Conservation (phyloP, 2,329 filamentous ascomycete species). For the Xylaria sp. region DNA sequence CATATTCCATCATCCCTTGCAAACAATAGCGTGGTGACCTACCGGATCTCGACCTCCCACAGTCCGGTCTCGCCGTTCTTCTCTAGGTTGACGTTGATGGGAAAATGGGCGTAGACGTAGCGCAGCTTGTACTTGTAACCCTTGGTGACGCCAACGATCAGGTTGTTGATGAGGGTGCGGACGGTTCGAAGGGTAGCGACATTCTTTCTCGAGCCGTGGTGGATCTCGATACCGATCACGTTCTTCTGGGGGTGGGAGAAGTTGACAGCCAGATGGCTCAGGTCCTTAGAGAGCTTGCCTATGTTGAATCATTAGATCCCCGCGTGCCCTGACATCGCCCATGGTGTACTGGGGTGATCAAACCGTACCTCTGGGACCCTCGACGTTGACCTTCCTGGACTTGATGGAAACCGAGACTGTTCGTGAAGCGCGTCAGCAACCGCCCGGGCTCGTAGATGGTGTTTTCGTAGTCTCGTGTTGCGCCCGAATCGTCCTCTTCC, state of each 20-base stretch:
- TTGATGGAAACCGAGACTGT: constrained; percentile 98
- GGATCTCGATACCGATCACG: constrained; percentile 95
- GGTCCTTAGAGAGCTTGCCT: constrained; percentile 97
- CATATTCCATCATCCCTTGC: constrained; percentile 24
- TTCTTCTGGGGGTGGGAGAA: constrained; percentile 89
- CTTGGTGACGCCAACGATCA: constrained; percentile 98
- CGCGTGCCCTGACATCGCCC: constrained; percentile 5
- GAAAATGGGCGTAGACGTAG: constrained; percentile 99
- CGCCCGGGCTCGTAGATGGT: constrained; percentile 24
- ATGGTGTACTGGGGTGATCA: constrained; percentile 23
- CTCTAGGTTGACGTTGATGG: constrained; percentile 99
- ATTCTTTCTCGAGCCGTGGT: constrained; percentile 98
- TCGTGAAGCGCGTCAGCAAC: constrained; percentile 52
- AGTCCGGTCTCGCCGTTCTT: constrained; percentile 92
- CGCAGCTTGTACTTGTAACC: constrained; percentile 99
- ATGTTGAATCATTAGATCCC: constrained; percentile 49
- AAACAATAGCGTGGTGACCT: constrained; percentile 54
- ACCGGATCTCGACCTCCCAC: constrained; percentile 97
- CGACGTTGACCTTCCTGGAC: constrained; percentile 94
- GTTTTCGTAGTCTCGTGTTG: constrained; percentile 22
- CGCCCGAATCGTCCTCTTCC: constrained; percentile 3
- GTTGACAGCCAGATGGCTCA: constrained; percentile 95
- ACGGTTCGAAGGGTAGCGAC: constrained; percentile 98
- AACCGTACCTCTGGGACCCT: constrained; percentile 87
- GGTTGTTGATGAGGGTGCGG: constrained; percentile 97